Evolutionary conservation across 1,284 basidiomycete genomes (phyloP).

Genomic region (Testicularia cyperi): DNA sequence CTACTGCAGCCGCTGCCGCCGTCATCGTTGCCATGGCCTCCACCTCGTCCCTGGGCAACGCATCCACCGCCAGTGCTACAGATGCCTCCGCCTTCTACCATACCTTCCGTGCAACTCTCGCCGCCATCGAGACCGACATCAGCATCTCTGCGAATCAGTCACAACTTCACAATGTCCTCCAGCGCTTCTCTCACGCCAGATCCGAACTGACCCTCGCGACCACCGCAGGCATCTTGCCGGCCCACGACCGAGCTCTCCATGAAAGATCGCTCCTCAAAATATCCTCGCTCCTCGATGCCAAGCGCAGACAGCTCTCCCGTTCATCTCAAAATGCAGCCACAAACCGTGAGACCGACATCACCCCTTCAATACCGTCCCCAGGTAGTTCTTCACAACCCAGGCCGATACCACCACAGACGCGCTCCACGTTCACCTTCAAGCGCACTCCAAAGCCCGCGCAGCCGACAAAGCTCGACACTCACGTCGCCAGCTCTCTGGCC

Average conservation of each 20-base stretch:
- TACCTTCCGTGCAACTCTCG: conserved; percentile 5
- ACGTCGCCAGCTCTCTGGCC: no score
- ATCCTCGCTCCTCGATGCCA: no score
- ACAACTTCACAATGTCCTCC: conserved; percentile 11
- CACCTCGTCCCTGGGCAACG: conserved; percentile 17
- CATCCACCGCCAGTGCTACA: conserved; percentile 9
- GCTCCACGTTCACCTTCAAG: conserved; percentile 17
- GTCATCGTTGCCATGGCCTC: conserved; percentile 36
- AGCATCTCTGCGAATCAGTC: not conserved
- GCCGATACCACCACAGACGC: no score
- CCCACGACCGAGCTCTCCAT: conserved; percentile 26
- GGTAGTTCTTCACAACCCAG: no score
- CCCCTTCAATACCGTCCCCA: no score
- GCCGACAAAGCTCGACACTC: not conserved
- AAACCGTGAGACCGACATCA: no score
- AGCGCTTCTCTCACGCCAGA: conserved; percentile 6
- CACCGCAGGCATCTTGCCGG: conserved; percentile 17
- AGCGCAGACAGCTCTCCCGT: no score
- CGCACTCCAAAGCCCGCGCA: conserved; percentile 3
- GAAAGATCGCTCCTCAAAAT: no score
- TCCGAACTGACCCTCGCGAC: conserved; percentile 20
- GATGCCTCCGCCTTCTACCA: conserved; percentile 25
- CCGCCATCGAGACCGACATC: conserved; percentile 4
- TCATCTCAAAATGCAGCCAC: no score
- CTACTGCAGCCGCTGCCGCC: no score